Evolutionary conservation across 108 stramenopile genomes (phyloP), one percentile per base, ranked within the genome.

Genomic region (Cyclostephanos invisitatus): DNA sequence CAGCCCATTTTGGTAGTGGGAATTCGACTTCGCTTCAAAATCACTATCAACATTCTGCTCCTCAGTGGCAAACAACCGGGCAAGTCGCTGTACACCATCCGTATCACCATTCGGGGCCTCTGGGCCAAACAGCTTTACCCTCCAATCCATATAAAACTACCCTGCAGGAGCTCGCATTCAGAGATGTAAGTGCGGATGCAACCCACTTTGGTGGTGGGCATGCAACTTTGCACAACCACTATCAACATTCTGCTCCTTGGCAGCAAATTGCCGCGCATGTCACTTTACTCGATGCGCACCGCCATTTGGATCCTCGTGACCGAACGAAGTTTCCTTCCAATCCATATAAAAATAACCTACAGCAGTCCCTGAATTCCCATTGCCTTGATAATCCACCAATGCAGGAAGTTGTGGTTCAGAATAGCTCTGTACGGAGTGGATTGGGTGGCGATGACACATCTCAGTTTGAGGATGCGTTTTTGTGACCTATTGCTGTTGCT

Each of bases 391-490:
- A 67, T 32, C 68, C 68, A 25, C 68, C 68, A 9, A 53, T 50
- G 36, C 38, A 64, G 28, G 72, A 73, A 47, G 72, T 73, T 24
- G 35, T 73, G 11, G 72, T 73, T 10, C 62, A 61, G 40, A 72
- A 61, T 11, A 71, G 55, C 55, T 32, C 18, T 1, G 37, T 28
- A 54, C 37, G 21, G 54, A 47, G 65, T 32, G 40, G 55, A 18
- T 28, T 62, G 28, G 37, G 20, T 48, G 54, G 18, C n/a, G 77
- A 78, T 17, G 57, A 65, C 20, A 44, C 70, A 5, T 72, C 70
- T 48, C 68, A 65, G 24, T 78, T 78, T 53, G 70, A 78, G 53
- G 77, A 78, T 57, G 77, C 77, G 4, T 78, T 78, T 36, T 64
- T 78, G 12, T 75, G 18, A 78, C 9, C 40, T 64, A 1, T n/a